Evolutionary conservation across 148 eudicot species (phyloP).

Genomic region (Linanthus parryae): DNA sequence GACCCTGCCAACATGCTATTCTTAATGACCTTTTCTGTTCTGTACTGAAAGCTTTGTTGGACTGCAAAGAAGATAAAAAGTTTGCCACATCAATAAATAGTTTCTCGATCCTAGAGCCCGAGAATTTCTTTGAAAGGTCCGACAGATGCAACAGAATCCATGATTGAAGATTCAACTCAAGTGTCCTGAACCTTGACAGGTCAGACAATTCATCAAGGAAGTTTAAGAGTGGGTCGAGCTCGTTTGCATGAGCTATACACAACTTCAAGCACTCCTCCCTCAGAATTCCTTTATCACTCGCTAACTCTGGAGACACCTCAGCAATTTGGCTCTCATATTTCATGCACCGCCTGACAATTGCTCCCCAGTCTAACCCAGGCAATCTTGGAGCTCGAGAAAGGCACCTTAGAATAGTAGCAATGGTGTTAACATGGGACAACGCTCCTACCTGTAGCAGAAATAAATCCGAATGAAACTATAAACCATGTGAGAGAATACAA

Average conservation of each 20-base stretch:
- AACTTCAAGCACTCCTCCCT: slow-evolving; percentile 71
- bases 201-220: slow-evolving; percentile 82
- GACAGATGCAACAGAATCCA: slow-evolving; percentile 57
- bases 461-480: too few species aligned
- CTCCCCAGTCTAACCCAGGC: slow-evolving; percentile 77
- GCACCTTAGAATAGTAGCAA: slow-evolving; percentile 59
- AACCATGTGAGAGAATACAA: too few species aligned
- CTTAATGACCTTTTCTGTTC: slow-evolving; percentile 46
- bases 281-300: slow-evolving; percentile 36
- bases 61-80: slow-evolving; percentile 42
- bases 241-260: slow-evolving; percentile 60
- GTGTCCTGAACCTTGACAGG: slow-evolving; percentile 62
- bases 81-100: slow-evolving; percentile 59
- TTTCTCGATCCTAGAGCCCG: slow-evolving; percentile 61
- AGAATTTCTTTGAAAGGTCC: slow-evolving; percentile 56
- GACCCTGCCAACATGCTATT: slow-evolving; percentile 76
- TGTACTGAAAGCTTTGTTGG: slow-evolving; percentile 23
- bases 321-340: slow-evolving; percentile 51
- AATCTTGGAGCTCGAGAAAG: slow-evolving; percentile 80
- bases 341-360: slow-evolving; percentile 72
- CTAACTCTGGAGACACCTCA: slow-evolving; percentile 21
- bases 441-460: slow-evolving; percentile 35
- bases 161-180: slow-evolving; percentile 62
- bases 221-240: slow-evolving; percentile 50
- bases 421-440: slow-evolving; percentile 30